Conservation (phyloP, 2,329 filamentous ascomycete genomes). For the Daldinia sp. region DNA sequence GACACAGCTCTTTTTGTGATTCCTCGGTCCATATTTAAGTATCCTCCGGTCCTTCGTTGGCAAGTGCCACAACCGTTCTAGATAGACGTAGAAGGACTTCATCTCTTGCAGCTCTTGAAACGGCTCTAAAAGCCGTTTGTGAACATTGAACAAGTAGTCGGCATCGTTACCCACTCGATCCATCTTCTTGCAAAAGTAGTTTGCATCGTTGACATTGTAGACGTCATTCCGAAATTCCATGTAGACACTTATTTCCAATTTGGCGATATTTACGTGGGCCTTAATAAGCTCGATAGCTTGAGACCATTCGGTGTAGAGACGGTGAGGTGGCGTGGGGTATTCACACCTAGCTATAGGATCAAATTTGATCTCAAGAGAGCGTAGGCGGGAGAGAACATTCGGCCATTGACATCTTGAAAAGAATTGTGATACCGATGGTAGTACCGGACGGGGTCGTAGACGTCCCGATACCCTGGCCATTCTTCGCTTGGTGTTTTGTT, state of each 20-base stretch:
- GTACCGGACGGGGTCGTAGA: too few species aligned
- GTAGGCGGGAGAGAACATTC: slow-evolving; percentile 1
- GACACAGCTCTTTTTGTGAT: background rate
- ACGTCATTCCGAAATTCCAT: background rate
- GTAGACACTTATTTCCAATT: slow-evolving; percentile 4
- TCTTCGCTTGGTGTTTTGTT: background rate
- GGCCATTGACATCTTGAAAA: slow-evolving; percentile 7
- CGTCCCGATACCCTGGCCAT: too few species aligned
- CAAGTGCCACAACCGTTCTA: slow-evolving; percentile 8
- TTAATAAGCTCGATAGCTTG: slow-evolving; percentile 9
- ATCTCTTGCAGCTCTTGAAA: background rate
- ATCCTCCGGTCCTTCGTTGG: background rate
- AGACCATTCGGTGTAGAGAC: slow-evolving; percentile 1
- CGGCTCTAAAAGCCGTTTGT: slow-evolving; percentile 1
- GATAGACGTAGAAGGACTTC: slow-evolving; percentile 5
- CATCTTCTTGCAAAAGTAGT: background rate
- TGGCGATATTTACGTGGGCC: slow-evolving; percentile 1
- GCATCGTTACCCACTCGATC: background rate
- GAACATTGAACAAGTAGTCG: background rate
- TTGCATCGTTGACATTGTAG: too few species aligned
- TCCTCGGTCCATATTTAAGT: too few species aligned
- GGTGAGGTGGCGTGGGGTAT: background rate
- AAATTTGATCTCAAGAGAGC: slow-evolving; percentile 17
- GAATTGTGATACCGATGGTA: slow-evolving; percentile 6
- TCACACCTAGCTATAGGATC: background rate